Percentiles rank a stretch among this genome's conserved stretches.
phyloP scores from a whole-genome alignment of 257 asterid species.

The Nicotiana undulata region DNA sequence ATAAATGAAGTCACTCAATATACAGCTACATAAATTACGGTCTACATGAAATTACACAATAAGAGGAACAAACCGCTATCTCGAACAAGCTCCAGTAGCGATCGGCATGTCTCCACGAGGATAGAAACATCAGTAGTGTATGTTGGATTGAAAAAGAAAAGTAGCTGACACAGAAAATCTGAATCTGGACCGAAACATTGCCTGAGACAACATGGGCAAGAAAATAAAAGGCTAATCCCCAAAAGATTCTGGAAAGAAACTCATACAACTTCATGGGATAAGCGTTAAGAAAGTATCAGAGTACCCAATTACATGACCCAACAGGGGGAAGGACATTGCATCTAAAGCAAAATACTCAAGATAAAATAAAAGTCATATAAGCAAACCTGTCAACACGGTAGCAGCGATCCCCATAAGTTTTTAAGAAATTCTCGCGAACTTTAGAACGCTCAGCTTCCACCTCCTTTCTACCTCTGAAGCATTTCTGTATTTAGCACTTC shows the following conservation, averaged over 20 bases:
- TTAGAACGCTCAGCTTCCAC: conserved; percentile 68
- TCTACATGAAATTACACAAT: background rate
- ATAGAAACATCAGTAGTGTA: conserved; percentile 60
- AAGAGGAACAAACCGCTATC: conserved; percentile 51
- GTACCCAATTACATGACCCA: background rate
- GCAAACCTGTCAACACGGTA: conserved; percentile 66
- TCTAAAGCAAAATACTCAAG: conserved; percentile 1
- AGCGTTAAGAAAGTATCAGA: background rate
- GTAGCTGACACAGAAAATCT: conserved; percentile 63
- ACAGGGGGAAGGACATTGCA: background rate
- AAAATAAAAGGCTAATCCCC: background rate
- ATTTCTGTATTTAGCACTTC: conserved; percentile 56
- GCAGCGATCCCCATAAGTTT: conserved; percentile 56
- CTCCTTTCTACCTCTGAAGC: conserved; percentile 84
- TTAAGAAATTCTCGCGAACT: conserved; percentile 68
- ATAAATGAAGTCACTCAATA: background rate
- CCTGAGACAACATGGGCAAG: conserved; percentile 41
- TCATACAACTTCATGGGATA: background rate
- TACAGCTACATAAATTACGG: background rate
- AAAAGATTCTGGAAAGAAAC: background rate
- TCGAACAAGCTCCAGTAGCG: conserved; percentile 53
- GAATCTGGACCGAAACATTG: conserved; percentile 80
- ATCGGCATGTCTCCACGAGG: conserved; percentile 73
- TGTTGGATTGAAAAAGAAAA: conserved; percentile 85
- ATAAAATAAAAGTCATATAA: conserved; percentile 12